These are phyloP conservation scores for Macrophomina pseudophaseolina DNA, from an alignment of 2,329 filamentous ascomycete species.

Conservation along the genomic window DNA sequence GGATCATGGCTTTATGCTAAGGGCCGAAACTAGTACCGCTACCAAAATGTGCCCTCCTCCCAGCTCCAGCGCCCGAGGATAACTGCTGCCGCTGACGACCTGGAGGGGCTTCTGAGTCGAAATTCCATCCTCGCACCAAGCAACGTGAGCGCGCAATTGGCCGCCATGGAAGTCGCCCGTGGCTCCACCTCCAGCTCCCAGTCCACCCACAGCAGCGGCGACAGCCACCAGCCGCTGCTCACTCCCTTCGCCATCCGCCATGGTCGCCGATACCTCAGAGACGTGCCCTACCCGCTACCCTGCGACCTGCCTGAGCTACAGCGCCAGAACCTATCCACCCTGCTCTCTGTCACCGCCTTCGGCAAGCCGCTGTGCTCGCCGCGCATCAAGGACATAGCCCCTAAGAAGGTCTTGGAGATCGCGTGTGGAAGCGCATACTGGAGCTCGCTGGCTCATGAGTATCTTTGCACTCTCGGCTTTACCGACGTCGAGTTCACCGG, in stretches of 20 bases:
- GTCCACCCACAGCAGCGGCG: constrained; percentile 40
- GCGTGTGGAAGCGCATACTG: constrained; percentile 89
- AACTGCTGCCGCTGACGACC: constrained; percentile 21
- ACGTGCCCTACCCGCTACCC: constrained; percentile 83
- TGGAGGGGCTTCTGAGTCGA: constrained; percentile 23
- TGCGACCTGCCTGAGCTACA: constrained; percentile 87
- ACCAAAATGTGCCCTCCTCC: constrained; percentile 26
- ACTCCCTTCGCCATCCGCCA: constrained; percentile 73
- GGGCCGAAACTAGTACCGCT: constrained; percentile 27
- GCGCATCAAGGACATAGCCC: constrained; percentile 68
- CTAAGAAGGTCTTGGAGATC: constrained; percentile 79
- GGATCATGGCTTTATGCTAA: constrained; percentile 26
- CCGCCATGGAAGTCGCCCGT: constrained; percentile 43
- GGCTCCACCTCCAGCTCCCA: constrained; percentile 47
- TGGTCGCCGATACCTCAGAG: constrained; percentile 82
- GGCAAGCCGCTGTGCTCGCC: constrained; percentile 79
- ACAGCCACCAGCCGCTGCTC: constrained; percentile 32
- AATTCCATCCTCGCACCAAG: constrained; percentile 23
- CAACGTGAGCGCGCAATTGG: constrained; percentile 28
- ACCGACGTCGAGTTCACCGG: constrained; percentile 78
- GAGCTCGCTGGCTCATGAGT: constrained; percentile 85
- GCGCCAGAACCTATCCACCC: constrained; percentile 81
- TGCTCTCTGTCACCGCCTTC: constrained; percentile 81
- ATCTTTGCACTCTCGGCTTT: constrained; percentile 72
- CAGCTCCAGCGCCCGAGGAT: constrained; percentile 18